Evolutionary conservation across 495 filamentous ascomycete species (phyloP), one percentile per base, ranked within the genome.

Genomic region (Penicillium roqueforti): DNA sequence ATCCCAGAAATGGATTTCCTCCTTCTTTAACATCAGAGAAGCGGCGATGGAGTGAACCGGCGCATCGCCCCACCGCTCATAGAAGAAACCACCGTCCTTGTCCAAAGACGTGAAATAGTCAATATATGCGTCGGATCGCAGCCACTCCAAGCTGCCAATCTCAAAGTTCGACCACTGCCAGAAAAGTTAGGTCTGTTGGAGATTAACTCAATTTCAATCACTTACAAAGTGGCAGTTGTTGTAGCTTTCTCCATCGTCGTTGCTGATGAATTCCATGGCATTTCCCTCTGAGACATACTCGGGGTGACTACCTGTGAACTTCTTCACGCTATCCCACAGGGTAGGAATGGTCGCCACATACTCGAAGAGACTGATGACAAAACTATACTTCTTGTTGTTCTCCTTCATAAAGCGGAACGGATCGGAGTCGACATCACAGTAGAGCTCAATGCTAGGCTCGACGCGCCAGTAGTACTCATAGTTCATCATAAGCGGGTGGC

Each of bases 1-100:
- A 65, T 98, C 89, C 78, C 96, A 98, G 77, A 98, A 98, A 63
- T 97, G 92, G 57, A 98, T 85, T 66, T 98, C 81, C 51, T 95
- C 87, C 75, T 96, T 96, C 63, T 85, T 83, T 56, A 98, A 76
- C 68, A 96, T 79, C 3, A 97, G 69, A 13, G 79, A 83, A 4
- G 93, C 93, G 1, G 89, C 93, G 60, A 98, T 96, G n/a, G 91
- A 95, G 74, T 95, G 90, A 28, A 95, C 87, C 0, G 90, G 90
- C 4, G 90, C 90, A 72, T 95, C 90, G 28, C 90, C 90, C 90
- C 90, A 95, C 58, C 90, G 82, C 59, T 95, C 90, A 59, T 95
- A 95, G 76, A 93, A 95, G 78, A 95, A 95, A 20, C 90, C 90
- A 50, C 90, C 90, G 51, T 91, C 88, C 43, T 79, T 73, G 63